Evolutionary conservation across 208 protist genomes (phyloP).

Genomic region (Pavlovales sp.): DNA sequence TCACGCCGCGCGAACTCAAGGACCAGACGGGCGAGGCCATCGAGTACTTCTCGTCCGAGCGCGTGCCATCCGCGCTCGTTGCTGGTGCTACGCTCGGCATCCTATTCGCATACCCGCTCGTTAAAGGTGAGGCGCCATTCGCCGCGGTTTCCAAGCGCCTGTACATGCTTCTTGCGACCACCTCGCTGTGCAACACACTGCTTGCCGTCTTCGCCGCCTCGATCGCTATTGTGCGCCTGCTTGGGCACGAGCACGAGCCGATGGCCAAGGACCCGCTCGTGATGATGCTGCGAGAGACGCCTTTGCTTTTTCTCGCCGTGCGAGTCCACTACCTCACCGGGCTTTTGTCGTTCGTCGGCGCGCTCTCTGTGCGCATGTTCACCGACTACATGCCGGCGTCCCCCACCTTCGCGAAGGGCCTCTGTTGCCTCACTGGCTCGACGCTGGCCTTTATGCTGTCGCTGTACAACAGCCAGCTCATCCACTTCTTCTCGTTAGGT

Average conservation of each 20-base stretch:
- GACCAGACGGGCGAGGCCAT: background rate
- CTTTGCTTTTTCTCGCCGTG: background rate
- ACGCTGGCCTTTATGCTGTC: background rate
- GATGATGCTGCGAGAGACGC: background rate
- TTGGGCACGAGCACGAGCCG: background rate
- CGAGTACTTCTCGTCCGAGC: background rate
- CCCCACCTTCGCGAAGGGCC: background rate
- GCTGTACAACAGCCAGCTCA: background rate
- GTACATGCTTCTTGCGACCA: background rate
- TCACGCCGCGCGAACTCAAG: too few relatives aligned
- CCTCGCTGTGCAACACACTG: background rate
- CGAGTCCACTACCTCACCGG: background rate
- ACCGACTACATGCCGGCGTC: background rate
- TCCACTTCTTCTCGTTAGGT: background rate
- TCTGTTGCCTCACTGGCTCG: background rate
- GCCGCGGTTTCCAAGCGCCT: background rate
- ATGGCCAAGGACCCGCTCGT: background rate
- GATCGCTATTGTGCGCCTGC: background rate
- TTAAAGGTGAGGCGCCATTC: background rate
- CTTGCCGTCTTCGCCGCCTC: background rate
- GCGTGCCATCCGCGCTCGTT: background rate
- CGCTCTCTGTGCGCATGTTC: background rate
- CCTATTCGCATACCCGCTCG: background rate
- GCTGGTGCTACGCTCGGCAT: background rate
- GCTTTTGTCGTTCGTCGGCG: background rate